Evolutionary conservation across 805 yeast species (phyloP), one percentile per base, ranked within the genome.

Genomic region (Candida xiaguanensis): DNA sequence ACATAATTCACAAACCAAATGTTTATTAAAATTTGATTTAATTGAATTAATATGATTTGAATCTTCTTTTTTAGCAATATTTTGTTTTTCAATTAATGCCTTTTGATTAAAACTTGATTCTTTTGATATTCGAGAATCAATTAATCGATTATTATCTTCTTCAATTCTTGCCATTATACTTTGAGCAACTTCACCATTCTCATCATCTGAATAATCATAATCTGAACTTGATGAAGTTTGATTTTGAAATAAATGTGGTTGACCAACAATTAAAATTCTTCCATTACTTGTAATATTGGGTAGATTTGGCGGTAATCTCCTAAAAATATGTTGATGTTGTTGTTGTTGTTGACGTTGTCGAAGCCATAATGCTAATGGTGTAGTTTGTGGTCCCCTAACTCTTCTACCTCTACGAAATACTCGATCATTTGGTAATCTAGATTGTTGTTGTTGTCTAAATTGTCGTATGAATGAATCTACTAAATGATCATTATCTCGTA

Each of bases 1-100:
- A 63, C 96, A 88, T 19, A 83, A 59, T 23, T 75, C 75, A 61
- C 96, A 68, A 14, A 63, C 52, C 16, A 59, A 33, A 15, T 34
- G 6, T 12, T 34, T 16, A 3, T 23, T 7, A 8, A 8, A 13
- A 28, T 14, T 28, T 15, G 31, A 28, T 3, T 49, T 31, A 12
- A 68, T 62, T 35, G 55, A 49, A 30, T 57, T 61, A 18, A 67
- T 58, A 47, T 65, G 66, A 1, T 63, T 64, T 4, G 39, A 24
- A 4, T 40, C 37, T 34, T 56, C 65, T 2, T 41, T 41, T 40
- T 48, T 44, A 1, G 62, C 54, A 8, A 50, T 43, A 8, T 48
- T 52, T 36, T 54, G 46, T 45, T 66, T 68, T 28, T 61, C 59
- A 17, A 45, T 42, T 24, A 65, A 47, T 4, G 52, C 48, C 31